A percentile compares a stretch with the other conserved stretches of the same genome.
These are phyloP conservation scores for Alternaria arbusti DNA, from an alignment of 2,329 filamentous ascomycete species.

Conservation along the genomic window DNA sequence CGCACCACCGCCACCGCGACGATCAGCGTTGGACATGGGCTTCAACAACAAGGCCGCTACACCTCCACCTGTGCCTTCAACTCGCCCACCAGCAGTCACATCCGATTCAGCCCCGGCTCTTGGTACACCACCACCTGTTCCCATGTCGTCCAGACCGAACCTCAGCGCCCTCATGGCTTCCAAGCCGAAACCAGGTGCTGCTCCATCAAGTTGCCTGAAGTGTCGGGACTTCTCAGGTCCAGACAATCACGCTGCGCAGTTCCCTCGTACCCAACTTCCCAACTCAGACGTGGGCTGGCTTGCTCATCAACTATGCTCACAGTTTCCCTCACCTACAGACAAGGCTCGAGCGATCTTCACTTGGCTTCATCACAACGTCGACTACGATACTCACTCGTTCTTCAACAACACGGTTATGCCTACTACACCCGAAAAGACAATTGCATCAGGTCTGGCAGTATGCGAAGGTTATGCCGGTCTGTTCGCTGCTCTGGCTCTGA, in stretches of 20 bases:
- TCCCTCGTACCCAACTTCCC: constrained; percentile 75
- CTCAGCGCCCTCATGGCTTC: constrained; percentile 61
- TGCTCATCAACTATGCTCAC: constrained; percentile 76
- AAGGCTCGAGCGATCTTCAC: constrained; percentile 93
- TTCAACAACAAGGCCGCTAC: constrained; percentile 54
- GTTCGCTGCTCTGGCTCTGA: constrained; percentile 77
- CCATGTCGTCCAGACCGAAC: constrained; percentile 63
- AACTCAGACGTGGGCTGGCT: constrained; percentile 73
- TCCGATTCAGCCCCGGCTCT: constrained; percentile 10
- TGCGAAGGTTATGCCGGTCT: constrained; percentile 90
- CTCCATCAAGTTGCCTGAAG: constrained; percentile 65
- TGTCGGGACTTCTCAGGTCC: constrained; percentile 89
- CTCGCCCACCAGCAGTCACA: constrained; percentile 21
- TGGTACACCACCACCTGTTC: constrained; percentile 58
- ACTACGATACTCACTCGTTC: constrained; percentile 81
- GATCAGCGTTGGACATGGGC: constrained; percentile 55
- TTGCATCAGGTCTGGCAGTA: constrained; percentile 80
- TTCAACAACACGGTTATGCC: constrained; percentile 72
- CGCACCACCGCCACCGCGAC: constrained; percentile 47
- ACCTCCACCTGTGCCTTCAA: constrained; percentile 39
- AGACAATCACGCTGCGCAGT: constrained; percentile 78
- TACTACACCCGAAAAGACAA: constrained; percentile 73
- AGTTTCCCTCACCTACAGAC: constrained; percentile 83
- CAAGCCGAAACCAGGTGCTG: constrained; percentile 41
- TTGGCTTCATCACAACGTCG: constrained; percentile 94